These are phyloP conservation scores for Heracleum sosnowskyi DNA, from an alignment of 129 eudicot genomes.

Conservation along the genomic window DNA sequence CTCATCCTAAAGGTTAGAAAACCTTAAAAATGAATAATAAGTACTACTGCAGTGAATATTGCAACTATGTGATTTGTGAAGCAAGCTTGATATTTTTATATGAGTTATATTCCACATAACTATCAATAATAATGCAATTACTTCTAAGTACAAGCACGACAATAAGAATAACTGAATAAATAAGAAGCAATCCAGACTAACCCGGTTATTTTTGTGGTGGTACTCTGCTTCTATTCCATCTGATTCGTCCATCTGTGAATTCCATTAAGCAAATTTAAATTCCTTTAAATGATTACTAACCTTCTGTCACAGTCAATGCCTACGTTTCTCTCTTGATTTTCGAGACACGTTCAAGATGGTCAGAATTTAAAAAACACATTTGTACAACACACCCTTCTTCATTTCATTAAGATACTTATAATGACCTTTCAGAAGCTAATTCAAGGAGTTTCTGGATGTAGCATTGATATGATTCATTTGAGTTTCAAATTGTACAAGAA, in stretches of 20 bases:
- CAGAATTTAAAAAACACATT: no score
- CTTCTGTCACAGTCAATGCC: no score
- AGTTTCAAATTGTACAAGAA: no score
- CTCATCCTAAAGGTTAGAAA: background rate
- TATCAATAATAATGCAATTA: background rate
- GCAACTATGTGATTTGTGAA: background rate
- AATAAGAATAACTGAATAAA: background rate
- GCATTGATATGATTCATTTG: no score
- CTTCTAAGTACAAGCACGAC: no score
- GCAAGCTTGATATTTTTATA: background rate
- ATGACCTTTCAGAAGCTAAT: no score
- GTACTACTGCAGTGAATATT: background rate
- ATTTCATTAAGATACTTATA: no score
- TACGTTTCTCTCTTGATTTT: no score
- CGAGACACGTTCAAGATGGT: no score
- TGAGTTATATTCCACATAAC: background rate
- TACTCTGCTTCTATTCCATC: constrained; percentile 95
- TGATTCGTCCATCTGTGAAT: constrained; percentile 71
- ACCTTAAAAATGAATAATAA: background rate
- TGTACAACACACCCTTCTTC: no score
- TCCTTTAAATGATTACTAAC: no score
- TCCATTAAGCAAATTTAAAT: constrained; percentile 12
- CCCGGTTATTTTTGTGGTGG: constrained; percentile 91
- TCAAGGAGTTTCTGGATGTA: background rate
- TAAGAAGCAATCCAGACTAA: constrained; percentile 19